These are phyloP conservation scores for Pilatotrama ljubarskyi DNA, from an alignment of 768 basidiomycete genomes.

Conservation along the genomic window DNA sequence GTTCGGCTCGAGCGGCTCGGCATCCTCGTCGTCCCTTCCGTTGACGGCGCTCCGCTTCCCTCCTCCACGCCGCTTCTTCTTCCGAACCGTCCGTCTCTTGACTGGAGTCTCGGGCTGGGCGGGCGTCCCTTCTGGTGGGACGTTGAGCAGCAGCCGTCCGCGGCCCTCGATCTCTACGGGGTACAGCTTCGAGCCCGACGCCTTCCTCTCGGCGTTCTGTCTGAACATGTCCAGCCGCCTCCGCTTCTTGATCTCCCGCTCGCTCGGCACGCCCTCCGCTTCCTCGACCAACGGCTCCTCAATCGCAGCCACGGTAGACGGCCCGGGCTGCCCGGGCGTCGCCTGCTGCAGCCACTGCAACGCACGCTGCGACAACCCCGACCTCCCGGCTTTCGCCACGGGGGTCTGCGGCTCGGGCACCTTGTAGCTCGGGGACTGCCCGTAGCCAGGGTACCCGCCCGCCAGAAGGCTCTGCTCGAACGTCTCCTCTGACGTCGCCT, in stretches of 20 bases:
- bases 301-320: conserved; percentile 16
- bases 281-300: conserved; percentile 28
- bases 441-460: conserved; percentile 77
- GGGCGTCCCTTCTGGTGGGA: conserved; percentile 45
- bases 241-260: conserved; percentile 67
- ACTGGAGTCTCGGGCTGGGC: conserved; percentile 33
- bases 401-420: conserved; percentile 29
- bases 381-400: conserved; percentile 9
- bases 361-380: conserved; percentile 43
- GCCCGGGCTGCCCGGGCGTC: conserved; percentile 46
- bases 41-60: neutral
- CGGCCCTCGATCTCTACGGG: conserved; percentile 67
- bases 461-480: conserved; percentile 85
- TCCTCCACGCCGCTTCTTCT: conserved; percentile 44
- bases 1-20: conserved; percentile 51
- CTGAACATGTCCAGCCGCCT: conserved; percentile 70
- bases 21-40: conserved; percentile 25
- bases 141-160: conserved; percentile 70
- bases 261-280: conserved; percentile 30
- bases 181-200: conserved; percentile 45
- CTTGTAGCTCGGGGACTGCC: conserved; percentile 28
- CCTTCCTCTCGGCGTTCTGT: conserved; percentile 35
- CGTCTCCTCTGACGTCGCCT: conserved; percentile 81
- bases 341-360: conserved; percentile 51
- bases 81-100: conserved; percentile 44